These are phyloP conservation scores for Gracilaria caudata DNA, from an alignment of 23 red algal genomes.

Conservation along the genomic window DNA sequence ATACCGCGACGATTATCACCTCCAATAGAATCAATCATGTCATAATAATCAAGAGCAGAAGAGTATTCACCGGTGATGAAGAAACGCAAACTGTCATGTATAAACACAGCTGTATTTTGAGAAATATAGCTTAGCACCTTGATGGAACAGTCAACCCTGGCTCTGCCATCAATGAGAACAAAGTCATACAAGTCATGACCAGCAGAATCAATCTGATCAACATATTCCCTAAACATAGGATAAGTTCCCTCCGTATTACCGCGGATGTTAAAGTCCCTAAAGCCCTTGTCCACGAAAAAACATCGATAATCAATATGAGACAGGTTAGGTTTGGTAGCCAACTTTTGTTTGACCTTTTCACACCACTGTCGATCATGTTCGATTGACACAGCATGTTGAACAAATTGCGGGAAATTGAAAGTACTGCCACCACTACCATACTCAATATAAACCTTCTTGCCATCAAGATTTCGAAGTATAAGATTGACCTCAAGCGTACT, in stretches of 20 bases:
- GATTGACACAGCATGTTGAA: slow-evolving; percentile 35
- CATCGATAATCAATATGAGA: slow-evolving; percentile 31
- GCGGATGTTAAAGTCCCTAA: slow-evolving; percentile 26
- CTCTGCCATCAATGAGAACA: slow-evolving; percentile 66
- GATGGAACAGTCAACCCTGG: slow-evolving; percentile 49
- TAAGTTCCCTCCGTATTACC: slow-evolving; percentile 46
- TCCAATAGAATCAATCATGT: slow-evolving; percentile 35
- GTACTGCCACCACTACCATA: slow-evolving; percentile 65
- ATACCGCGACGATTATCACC: slow-evolving; percentile 35
- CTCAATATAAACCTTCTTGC: slow-evolving; percentile 40
- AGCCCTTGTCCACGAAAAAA: slow-evolving; percentile 40
- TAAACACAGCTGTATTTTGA: slow-evolving; percentile 17
- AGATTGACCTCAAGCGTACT: slow-evolving; percentile 28
- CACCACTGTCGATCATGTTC: slow-evolving; percentile 63
- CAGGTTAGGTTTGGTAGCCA: not conserved
- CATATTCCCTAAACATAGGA: slow-evolving; percentile 45
- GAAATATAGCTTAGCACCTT: slow-evolving; percentile 54
- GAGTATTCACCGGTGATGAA: slow-evolving; percentile 15
- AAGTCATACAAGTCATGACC: slow-evolving; percentile 44
- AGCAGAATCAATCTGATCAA: slow-evolving; percentile 49
- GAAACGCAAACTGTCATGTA: slow-evolving; percentile 52
- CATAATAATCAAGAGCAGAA: slow-evolving; percentile 17
- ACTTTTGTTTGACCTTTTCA: slow-evolving; percentile 15
- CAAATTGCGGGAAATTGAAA: slow-evolving; percentile 43
- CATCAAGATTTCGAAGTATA: slow-evolving; percentile 35